Percentiles rank a stretch among this genome's conserved stretches.
Conservation (phyloP, 2,329 filamentous ascomycete genomes). For the Claviceps citrina region DNA sequence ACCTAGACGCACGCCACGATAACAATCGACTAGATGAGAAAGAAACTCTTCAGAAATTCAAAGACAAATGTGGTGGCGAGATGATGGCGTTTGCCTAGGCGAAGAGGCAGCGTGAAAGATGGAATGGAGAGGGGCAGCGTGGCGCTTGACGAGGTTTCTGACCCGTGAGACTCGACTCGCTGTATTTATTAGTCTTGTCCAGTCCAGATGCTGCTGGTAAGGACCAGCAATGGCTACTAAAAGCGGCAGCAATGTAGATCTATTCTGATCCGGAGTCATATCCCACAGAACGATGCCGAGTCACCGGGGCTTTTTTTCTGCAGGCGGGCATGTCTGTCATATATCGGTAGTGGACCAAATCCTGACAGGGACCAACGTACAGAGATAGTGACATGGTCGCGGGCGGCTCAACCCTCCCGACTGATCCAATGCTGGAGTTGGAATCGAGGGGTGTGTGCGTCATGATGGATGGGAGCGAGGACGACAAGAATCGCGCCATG, state of each 20-base stretch:
- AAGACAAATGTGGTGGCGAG: not conserved
- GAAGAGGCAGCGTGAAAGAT: no score
- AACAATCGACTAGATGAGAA: not conserved
- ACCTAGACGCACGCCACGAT: not conserved
- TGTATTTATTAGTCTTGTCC: constrained; percentile 9
- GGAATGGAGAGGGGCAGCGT: no score
- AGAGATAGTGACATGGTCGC: not conserved
- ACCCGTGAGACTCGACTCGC: no score
- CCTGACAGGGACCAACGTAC: not conserved
- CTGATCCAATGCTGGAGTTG: not conserved
- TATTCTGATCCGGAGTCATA: constrained; percentile 11
- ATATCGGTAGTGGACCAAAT: constrained; percentile 10
- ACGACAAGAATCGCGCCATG: not conserved
- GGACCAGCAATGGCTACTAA: constrained; percentile 1
- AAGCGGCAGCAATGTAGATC: constrained; percentile 8
- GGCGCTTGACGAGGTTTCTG: not conserved
- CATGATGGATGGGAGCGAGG: not conserved
- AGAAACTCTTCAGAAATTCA: no score
- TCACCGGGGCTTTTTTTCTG: constrained; percentile 1
- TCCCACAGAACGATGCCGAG: constrained; percentile 7
- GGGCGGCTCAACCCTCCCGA: not conserved
- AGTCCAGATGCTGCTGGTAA: not conserved
- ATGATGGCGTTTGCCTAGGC: not conserved
- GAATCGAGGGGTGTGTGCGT: not conserved
- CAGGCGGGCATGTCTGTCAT: constrained; percentile 8